phyloP scores from a whole-genome alignment of 2,329 filamentous ascomycete genomes.

The Zymoseptoria ardabiliae region DNA sequence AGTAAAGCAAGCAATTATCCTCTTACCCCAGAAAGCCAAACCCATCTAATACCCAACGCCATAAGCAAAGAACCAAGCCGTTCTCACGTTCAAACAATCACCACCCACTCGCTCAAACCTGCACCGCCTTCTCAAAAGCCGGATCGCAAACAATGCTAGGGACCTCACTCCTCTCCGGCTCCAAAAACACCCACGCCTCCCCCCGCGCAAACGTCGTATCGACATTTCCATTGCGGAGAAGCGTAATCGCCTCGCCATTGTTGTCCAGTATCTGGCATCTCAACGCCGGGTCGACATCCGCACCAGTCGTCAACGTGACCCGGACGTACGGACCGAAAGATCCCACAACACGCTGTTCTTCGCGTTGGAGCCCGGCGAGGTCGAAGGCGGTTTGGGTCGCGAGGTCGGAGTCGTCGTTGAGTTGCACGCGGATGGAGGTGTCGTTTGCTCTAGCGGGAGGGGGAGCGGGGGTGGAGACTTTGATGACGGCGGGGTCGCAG shows the following conservation, averaged over 20 bases:
- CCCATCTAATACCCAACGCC: neutral
- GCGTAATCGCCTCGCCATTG: constrained; percentile 2
- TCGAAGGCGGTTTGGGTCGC: constrained; percentile 6
- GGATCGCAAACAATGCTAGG: constrained; percentile 9
- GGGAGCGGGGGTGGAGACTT: neutral
- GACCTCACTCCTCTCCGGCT: constrained; percentile 5
- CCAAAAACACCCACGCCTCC: constrained; percentile 7
- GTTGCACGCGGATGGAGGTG: constrained; percentile 5
- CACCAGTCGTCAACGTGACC: constrained; percentile 5
- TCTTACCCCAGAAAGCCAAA: neutral
- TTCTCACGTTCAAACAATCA: neutral
- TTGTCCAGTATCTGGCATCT: constrained; percentile 10
- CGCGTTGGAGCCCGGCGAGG: constrained; percentile 5
- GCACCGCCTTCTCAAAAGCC: neutral
- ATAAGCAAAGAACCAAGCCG: neutral
- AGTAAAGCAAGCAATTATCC: neutral
- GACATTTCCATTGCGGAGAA: constrained; percentile 7
- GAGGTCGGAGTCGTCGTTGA: constrained; percentile 8
- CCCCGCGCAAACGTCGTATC: constrained; percentile 10
- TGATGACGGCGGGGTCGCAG: constrained; percentile 11
- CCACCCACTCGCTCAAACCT: neutral
- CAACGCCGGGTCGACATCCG: constrained; percentile 7
- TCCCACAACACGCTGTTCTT: constrained; percentile 3
- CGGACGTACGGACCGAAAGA: constrained; percentile 8
- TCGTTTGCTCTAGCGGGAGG: neutral